These are phyloP conservation scores for Xylaria arbuscula DNA, from an alignment of 2,329 filamentous ascomycete species.

Conservation along the genomic window DNA sequence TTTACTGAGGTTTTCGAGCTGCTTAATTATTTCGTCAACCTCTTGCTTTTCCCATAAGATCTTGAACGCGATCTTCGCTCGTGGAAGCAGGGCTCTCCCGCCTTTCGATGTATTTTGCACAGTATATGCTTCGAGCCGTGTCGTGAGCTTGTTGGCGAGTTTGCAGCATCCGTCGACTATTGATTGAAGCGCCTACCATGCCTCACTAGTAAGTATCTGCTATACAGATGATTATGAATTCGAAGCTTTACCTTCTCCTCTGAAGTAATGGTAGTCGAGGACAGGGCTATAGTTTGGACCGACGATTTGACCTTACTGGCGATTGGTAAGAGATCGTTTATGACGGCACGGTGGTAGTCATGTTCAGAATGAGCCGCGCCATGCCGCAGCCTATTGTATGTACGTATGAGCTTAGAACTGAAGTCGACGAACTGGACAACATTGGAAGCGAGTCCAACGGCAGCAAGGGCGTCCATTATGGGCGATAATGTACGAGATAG, in stretches of 20 bases:
- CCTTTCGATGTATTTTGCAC: background rate
- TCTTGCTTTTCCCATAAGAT: background rate
- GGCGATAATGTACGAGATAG: background rate
- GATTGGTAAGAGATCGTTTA: background rate
- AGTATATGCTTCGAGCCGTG: background rate
- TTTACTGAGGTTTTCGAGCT: background rate
- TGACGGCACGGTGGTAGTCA: background rate
- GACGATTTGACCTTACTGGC: background rate
- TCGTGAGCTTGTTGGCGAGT: background rate
- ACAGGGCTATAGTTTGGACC: background rate
- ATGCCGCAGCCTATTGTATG: background rate
- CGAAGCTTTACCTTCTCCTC: constrained; percentile 2
- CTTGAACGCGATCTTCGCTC: background rate
- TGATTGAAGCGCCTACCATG: background rate
- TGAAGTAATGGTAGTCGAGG: background rate
- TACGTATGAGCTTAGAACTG: background rate
- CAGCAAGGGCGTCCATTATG: constrained; percentile 40
- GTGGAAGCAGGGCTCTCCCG: background rate
- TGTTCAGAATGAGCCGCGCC: background rate
- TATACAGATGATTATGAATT: background rate
- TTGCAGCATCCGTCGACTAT: background rate
- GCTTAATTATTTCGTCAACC: background rate
- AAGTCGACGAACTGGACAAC: constrained; percentile 24
- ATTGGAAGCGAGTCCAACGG: constrained; percentile 42
- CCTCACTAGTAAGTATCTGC: background rate